Percentiles rank a stretch among this genome's conserved stretches.
These are phyloP conservation scores for Sporobolus alterniflorus DNA, from an alignment of 202 grass and related monocot species.

Conservation along the genomic window DNA sequence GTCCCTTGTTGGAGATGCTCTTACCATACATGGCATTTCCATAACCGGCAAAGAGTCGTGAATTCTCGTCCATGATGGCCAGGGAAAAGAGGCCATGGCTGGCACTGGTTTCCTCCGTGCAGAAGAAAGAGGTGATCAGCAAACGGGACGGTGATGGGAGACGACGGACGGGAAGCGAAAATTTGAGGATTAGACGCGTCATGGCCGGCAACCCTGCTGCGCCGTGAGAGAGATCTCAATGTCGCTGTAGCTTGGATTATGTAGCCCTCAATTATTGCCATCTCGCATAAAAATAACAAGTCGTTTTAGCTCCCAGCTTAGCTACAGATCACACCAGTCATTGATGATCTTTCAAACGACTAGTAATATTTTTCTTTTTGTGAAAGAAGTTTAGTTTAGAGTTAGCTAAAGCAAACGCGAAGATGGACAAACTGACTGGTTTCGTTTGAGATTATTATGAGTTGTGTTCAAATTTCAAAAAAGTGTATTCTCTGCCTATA, in stretches of 20 bases:
- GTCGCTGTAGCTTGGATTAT: background rate
- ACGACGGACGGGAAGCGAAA: background rate
- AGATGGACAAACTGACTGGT: no score
- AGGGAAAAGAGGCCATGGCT: constrained; percentile 17
- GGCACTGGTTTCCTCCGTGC: constrained; percentile 1
- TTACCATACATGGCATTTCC: no score
- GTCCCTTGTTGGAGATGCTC: no score
- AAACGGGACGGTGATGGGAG: background rate
- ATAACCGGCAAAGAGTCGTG: no score
- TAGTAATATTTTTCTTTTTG: background rate
- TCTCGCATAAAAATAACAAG: background rate
- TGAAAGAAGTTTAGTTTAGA: background rate
- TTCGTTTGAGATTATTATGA: no score
- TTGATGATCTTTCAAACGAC: background rate
- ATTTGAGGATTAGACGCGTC: constrained; percentile 19
- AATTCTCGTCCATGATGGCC: constrained; percentile 4
- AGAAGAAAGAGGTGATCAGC: background rate
- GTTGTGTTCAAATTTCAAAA: no score
- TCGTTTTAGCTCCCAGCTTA: background rate
- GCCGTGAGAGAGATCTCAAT: background rate
- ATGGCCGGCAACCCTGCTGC: background rate
- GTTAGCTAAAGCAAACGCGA: background rate
- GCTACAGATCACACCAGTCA: background rate
- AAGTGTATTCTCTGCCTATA: no score
- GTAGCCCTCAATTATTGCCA: constrained; percentile 22